phyloP scores from a whole-genome alignment of 176 grass and related monocot genomes.

The Oryza meridionalis region DNA sequence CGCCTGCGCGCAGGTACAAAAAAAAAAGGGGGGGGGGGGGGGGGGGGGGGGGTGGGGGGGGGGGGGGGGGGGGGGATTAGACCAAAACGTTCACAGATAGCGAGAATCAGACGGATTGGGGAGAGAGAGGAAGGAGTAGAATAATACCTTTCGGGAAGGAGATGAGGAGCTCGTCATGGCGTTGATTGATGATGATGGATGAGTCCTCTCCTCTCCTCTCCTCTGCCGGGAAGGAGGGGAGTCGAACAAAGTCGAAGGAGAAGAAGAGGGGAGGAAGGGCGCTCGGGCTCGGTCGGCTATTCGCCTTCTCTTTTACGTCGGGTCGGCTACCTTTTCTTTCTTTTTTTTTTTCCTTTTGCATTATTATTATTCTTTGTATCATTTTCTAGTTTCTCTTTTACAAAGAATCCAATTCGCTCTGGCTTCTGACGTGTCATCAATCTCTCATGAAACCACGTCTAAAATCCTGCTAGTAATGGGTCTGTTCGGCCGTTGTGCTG shows the following conservation, averaged over 20 bases:
- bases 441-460: background rate
- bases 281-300: background rate
- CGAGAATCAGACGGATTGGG: constrained; percentile 38
- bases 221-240: background rate
- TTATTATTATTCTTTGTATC: background rate
- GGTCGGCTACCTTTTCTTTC: background rate
- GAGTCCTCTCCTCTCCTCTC: background rate
- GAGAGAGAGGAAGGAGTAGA: background rate
- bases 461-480: no score
- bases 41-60: background rate
- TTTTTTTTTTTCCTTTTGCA: background rate
- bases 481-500: no score
- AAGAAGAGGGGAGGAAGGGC: constrained; percentile 7
- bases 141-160: constrained; percentile 44
- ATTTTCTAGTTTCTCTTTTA: background rate
- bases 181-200: background rate
- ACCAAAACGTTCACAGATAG: constrained; percentile 24
- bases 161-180: constrained; percentile 66
- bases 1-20: constrained; percentile 47
- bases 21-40: background rate
- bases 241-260: constrained; percentile 7
- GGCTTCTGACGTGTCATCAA: background rate
- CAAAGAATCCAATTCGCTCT: background rate
- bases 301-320: background rate
- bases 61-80: background rate